Evolutionary conservation across 176 grass and related monocot genomes (phyloP), one percentile per base, ranked within the genome.

Genomic region (Ensete ventricosum): DNA sequence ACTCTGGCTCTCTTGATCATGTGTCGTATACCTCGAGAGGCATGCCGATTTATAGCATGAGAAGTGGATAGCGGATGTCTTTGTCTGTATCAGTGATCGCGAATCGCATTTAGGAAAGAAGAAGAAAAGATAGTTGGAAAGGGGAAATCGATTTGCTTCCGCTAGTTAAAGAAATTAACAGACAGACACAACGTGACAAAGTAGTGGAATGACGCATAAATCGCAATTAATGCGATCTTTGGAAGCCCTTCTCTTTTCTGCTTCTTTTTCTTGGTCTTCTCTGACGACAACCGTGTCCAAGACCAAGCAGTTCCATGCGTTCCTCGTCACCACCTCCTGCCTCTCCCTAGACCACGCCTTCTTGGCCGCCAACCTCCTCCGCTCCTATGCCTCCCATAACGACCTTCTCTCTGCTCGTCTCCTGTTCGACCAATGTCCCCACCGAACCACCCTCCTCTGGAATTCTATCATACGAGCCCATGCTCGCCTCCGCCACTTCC

Each of bases 401-500:
- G 82, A 92, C 76, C 51, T 89, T 17, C n/a, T 52, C 22, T 53
- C 77, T 50, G 90, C 90, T 24, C 79, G 52, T 67, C 77, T 54
- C 73, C 70, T 92, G 64, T 83, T 92, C 79, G 82, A 89, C 70
- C 69, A 12, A 50, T 76, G 76, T 50, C 79, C 84, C 76, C 54
- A 11, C 53, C 73, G 81, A 53, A 67, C 53, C 17, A 64, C 79
- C 52, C 73, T 86, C 68, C 81, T 89, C 73, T 83, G 84, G 84
- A 92, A 89, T 74, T 74, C 86, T 29, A 62, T 92, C 49, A 89
- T 92, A 73, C 86, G 82, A 20, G 82, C 82, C 26, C 82, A 92
- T 25, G 87, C 90, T 8, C 57, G 81, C 62, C 79, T 65, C 65
- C 73, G 67, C 64, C 68, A 84, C 52, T 80, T 92, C 11, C 49